A percentile compares a stretch with the other conserved stretches of the same genome.
Conservation (phyloP, 306 rosid species). For the Herpetospermum pedunculosum region DNA sequence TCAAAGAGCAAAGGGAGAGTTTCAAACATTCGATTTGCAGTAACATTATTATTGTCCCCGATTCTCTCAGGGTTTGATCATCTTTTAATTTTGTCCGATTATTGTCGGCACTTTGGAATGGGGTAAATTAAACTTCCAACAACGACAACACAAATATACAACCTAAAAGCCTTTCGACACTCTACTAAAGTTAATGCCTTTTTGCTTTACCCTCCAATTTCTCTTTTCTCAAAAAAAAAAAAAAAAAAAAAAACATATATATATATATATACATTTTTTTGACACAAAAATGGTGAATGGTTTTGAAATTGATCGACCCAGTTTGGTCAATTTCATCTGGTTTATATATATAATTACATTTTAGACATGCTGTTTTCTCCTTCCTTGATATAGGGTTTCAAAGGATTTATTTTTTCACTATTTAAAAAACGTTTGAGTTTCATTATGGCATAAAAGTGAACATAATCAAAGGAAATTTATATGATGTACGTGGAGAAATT, state of each 20-base stretch:
- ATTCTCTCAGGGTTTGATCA: background rate
- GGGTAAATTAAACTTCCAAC: slow-evolving; percentile 16
- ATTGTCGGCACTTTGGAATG: slow-evolving; percentile 16
- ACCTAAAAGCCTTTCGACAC: background rate
- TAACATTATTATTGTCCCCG: background rate
- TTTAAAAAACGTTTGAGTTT: background rate
- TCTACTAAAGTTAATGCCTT: background rate
- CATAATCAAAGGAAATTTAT: background rate
- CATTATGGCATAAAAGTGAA: background rate
- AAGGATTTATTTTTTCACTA: background rate
- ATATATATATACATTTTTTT: too few species aligned
- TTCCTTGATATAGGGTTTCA: background rate
- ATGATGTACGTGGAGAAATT: background rate
- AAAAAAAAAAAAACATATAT: too few species aligned
- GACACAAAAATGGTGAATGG: background rate
- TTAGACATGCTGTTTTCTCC: background rate
- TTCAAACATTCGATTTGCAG: slow-evolving; percentile 4
- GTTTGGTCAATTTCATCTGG: background rate
- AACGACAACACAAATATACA: background rate
- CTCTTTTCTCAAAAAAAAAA: too few species aligned
- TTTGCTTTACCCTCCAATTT: background rate
- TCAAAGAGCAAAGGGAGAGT: background rate
- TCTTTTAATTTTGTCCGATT: slow-evolving; percentile 23
- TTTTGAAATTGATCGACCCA: background rate
- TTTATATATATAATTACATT: background rate